These are phyloP conservation scores for Yarrowia bubula DNA, from an alignment of 805 yeast species.

Conservation along the genomic window DNA sequence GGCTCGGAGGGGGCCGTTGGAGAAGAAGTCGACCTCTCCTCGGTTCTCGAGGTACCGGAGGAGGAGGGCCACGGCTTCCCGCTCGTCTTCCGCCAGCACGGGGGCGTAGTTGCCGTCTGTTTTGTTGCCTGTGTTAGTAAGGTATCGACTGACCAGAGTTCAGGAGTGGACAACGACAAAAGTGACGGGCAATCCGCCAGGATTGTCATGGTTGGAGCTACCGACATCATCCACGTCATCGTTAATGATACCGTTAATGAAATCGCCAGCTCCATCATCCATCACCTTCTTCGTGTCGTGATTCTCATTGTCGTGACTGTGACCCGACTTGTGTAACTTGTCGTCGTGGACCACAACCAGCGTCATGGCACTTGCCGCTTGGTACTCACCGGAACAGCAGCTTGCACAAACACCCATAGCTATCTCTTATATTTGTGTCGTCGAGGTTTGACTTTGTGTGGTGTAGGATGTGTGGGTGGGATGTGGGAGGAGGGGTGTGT, in stretches of 20 bases:
- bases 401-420: slow-evolving; percentile 33
- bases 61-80: slow-evolving; percentile 91
- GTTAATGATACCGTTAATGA: too few relatives aligned
- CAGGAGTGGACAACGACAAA: too few relatives aligned
- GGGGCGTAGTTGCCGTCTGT: slow-evolving; percentile 63
- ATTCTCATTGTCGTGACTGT: too few relatives aligned
- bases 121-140: slow-evolving; percentile 26
- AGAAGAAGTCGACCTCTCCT: slow-evolving; percentile 84
- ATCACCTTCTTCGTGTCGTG: too few relatives aligned
- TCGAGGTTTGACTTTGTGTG: background rate
- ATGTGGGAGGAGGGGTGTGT: slow-evolving; percentile 18
- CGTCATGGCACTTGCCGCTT: too few relatives aligned
- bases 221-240: too few relatives aligned
- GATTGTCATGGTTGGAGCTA: too few relatives aligned
- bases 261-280: too few relatives aligned
- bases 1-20: slow-evolving; percentile 78
- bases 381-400: slow-evolving; percentile 29
- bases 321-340: too few relatives aligned
- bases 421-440: background rate
- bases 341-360: too few relatives aligned
- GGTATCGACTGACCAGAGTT: background rate
- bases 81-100: slow-evolving; percentile 87
- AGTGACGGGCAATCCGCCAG: too few relatives aligned
- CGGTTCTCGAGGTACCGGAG: slow-evolving; percentile 87
- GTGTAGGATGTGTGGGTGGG: background rate